Evolutionary conservation across 1,139 yeast species (phyloP).

Genomic region (Candida sanyaensis): DNA sequence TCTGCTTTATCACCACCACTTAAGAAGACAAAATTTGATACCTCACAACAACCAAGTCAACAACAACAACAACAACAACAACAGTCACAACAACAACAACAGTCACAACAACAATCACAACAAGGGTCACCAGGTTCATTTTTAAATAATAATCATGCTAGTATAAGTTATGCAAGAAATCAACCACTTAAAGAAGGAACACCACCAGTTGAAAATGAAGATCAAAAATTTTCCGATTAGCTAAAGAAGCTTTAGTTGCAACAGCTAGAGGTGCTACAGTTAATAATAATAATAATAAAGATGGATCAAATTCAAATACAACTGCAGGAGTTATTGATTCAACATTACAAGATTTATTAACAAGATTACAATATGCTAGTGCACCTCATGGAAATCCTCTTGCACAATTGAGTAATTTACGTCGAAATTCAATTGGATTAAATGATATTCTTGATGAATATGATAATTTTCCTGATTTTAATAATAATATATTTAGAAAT

Average conservation of each 20-base stretch:
- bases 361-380: slow-evolving; percentile 52
- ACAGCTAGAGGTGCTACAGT: slow-evolving; percentile 35
- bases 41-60: background rate
- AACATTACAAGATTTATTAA: slow-evolving; percentile 51
- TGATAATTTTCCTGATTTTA: slow-evolving; percentile 44
- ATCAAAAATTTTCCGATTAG: slow-evolving; percentile 43
- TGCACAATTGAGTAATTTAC: slow-evolving; percentile 33
- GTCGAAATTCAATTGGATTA: slow-evolving; percentile 44
- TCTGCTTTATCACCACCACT: slow-evolving; percentile 8
- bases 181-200: slow-evolving; percentile 5
- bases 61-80: background rate
- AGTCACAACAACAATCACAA: background rate
- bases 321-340: slow-evolving; percentile 44
- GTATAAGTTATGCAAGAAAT: slow-evolving; percentile 14
- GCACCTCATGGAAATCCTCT: slow-evolving; percentile 58
- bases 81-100: no score
- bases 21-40: slow-evolving; percentile 3
- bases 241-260: slow-evolving; percentile 49
- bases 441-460: slow-evolving; percentile 47
- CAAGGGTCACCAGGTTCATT: slow-evolving; percentile 4
- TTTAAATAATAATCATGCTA: slow-evolving; percentile 10
- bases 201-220: slow-evolving; percentile 29
- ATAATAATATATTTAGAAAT: slow-evolving; percentile 40
- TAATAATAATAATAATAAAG: background rate
- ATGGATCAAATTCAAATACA: slow-evolving; percentile 7